phyloP scores from a whole-genome alignment of 2,329 filamentous ascomycete genomes.

The Zymoseptoria pseudotritici region DNA sequence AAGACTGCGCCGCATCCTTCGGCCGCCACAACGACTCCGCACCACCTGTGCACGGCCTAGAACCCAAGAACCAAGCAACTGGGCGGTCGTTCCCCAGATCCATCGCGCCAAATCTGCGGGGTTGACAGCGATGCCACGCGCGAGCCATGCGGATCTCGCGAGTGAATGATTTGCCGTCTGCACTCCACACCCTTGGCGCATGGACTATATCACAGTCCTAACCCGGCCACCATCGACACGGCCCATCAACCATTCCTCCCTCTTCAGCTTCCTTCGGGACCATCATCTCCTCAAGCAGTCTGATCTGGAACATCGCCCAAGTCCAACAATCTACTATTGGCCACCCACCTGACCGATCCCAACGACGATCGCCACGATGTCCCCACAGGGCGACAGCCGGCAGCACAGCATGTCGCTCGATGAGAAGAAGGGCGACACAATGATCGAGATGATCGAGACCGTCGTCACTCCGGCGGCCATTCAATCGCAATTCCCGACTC shows the following conservation, averaged over 20 bases:
- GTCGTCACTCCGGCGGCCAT: constrained; percentile 23
- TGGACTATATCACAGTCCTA: neutral
- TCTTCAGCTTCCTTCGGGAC: neutral
- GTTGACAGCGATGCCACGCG: neutral
- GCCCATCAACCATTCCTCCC: neutral
- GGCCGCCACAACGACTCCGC: neutral
- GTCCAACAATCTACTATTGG: neutral
- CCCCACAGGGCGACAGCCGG: neutral
- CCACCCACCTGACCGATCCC: neutral
- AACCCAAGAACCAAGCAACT: neutral
- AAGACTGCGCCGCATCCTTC: neutral
- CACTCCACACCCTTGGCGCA: neutral
- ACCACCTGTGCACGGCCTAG: neutral
- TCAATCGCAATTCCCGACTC: constrained; percentile 23
- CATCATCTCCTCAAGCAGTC: neutral
- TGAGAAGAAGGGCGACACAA: constrained; percentile 28
- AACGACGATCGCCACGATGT: neutral
- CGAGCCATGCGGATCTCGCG: neutral
- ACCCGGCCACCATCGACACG: neutral
- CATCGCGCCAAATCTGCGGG: neutral
- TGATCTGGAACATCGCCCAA: neutral
- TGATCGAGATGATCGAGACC: constrained; percentile 27
- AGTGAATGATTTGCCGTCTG: neutral
- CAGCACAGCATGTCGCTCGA: neutral
- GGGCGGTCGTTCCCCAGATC: neutral